Conservation (phyloP, 345 rosid genomes). For the Eucalyptus sp. region DNA sequence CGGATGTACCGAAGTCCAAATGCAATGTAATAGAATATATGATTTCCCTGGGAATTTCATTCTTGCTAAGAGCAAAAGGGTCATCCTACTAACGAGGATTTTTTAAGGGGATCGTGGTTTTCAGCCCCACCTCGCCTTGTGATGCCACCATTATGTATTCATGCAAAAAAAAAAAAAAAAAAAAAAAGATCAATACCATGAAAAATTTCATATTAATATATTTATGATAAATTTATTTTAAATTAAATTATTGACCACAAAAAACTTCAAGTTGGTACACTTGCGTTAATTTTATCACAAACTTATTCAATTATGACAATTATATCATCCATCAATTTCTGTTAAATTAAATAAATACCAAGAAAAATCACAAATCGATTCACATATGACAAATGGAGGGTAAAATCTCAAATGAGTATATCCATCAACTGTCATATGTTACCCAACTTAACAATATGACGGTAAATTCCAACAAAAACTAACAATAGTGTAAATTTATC, state of each 20-base stretch:
- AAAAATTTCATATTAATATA: too few species aligned
- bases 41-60: background rate
- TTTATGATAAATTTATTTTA: too few species aligned
- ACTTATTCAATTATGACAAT: too few species aligned
- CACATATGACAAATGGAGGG: fast-evolving
- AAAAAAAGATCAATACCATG: too few species aligned
- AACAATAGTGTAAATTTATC: too few species aligned
- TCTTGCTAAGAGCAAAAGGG: background rate
- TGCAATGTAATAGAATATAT: background rate
- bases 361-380: fast-evolving
- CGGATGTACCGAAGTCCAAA: background rate
- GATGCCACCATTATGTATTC: background rate
- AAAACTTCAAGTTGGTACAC: too few species aligned
- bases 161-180: background rate
- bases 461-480: too few species aligned
- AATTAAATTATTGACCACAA: too few species aligned
- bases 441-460: fast-evolving
- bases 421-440: too few species aligned
- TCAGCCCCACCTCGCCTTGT: background rate
- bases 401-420: too few species aligned
- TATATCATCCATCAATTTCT: fast-evolving
- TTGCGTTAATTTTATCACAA: fast-evolving
- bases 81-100: background rate
- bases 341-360: too few species aligned
- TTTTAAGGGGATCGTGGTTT: background rate